A percentile compares a stretch with the other conserved stretches of the same genome.
phyloP scores from a whole-genome alignment of 139 green algal species.

The Zygnema cylindricum region DNA sequence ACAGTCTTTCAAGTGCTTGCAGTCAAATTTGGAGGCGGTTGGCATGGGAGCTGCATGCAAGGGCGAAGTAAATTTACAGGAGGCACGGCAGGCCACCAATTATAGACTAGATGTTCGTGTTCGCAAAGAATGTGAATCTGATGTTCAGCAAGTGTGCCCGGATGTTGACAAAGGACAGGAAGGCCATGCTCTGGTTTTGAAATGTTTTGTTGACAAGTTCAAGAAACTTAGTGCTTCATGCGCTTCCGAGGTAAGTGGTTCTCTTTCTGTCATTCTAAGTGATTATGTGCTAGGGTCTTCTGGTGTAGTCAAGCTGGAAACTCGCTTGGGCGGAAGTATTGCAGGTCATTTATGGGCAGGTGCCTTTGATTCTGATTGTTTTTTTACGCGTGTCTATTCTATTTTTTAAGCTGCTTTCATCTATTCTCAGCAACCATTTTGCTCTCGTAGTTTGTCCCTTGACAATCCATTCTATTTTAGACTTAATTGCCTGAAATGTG shows the following conservation, averaged over 20 bases:
- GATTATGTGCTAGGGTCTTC: too few relatives aligned
- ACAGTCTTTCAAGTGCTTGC: constrained; percentile 54
- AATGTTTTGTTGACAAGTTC: constrained; percentile 39
- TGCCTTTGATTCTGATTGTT: too few relatives aligned
- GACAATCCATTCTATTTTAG: too few relatives aligned
- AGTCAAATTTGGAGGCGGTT: constrained; percentile 41
- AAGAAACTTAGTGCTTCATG: constrained; percentile 35
- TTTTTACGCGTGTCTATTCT: too few relatives aligned
- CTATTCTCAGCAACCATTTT: too few relatives aligned
- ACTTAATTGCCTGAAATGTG: too few relatives aligned
- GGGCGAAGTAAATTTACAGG: constrained; percentile 57
- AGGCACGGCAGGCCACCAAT: constrained; percentile 50
- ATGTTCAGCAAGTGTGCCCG: constrained; percentile 11
- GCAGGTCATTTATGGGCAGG: too few relatives aligned
- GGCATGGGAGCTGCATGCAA: constrained; percentile 51
- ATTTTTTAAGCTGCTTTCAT: too few relatives aligned
- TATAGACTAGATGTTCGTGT: constrained; percentile 53
- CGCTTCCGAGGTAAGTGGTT: constrained; percentile 36
- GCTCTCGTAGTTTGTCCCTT: too few relatives aligned
- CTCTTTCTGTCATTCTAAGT: neutral
- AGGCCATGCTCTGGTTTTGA: constrained; percentile 35
- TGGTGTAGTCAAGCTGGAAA: too few relatives aligned
- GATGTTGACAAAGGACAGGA: constrained; percentile 49
- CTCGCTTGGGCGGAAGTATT: too few relatives aligned
- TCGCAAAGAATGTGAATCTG: constrained; percentile 48